Percentiles rank a stretch among this genome's conserved stretches.
phyloP scores from a whole-genome alignment of 441 rosid species.

The Bruguiera hainesii region DNA sequence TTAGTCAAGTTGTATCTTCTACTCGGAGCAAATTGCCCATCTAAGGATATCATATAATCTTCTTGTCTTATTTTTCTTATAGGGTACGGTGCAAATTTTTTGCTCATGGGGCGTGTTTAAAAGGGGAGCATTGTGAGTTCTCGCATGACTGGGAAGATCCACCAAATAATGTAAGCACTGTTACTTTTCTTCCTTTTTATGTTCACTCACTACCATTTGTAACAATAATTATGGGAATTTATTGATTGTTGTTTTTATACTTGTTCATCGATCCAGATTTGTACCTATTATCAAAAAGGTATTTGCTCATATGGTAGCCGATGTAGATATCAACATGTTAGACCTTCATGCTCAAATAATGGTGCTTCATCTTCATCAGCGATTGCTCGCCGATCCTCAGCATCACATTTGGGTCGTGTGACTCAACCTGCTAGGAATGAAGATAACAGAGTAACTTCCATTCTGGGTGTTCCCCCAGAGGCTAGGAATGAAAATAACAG shows the following conservation, averaged over 20 bases:
- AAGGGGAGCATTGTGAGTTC: slow-evolving; percentile 93
- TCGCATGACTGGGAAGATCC: slow-evolving; percentile 92
- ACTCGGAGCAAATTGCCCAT: no score
- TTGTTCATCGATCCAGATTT: slow-evolving; percentile 47
- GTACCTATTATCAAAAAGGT: slow-evolving; percentile 91
- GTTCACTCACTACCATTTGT: not conserved
- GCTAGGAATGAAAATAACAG: slow-evolving; percentile 28
- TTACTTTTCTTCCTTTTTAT: not conserved
- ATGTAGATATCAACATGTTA: slow-evolving; percentile 86
- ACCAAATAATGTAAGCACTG: slow-evolving; percentile 57
- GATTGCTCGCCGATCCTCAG: slow-evolving; percentile 29
- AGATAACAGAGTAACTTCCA: slow-evolving; percentile 21
- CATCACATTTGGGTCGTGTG: slow-evolving; percentile 28
- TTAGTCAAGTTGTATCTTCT: no score
- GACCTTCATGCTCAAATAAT: slow-evolving; percentile 43
- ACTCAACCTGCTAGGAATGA: slow-evolving; percentile 25
- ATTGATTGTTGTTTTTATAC: slow-evolving; percentile 8
- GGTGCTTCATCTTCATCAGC: slow-evolving; percentile 54
- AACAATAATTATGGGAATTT: not conserved
- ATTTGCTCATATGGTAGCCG: slow-evolving; percentile 77
- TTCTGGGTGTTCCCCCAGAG: slow-evolving; percentile 31
- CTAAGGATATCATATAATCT: no score
- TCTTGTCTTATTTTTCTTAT: not conserved
- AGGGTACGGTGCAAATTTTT: slow-evolving; percentile 91
- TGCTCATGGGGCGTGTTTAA: slow-evolving; percentile 92